phyloP scores from a whole-genome alignment of 2,329 filamentous ascomycete species.

The Botrytis elliptica region DNA sequence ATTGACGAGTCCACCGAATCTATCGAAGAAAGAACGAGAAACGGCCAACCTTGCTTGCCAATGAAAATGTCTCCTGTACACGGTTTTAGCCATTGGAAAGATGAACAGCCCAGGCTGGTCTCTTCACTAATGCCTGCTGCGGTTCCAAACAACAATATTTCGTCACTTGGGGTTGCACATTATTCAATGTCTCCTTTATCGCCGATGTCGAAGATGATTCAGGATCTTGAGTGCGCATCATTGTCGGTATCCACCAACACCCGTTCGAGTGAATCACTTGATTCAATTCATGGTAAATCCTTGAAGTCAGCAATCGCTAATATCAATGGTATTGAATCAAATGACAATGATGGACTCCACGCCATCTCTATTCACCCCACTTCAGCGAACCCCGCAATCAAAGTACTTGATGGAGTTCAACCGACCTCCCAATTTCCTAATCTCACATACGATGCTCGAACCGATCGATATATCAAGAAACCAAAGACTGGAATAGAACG shows the following conservation, averaged over 20 bases:
- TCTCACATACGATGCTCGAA: not conserved
- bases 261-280: not conserved
- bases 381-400: not conserved
- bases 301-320: not conserved
- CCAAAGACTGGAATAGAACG: not conserved
- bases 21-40: not conserved
- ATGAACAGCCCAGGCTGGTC: not conserved
- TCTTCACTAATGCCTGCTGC: not conserved
- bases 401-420: not conserved
- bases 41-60: not conserved
- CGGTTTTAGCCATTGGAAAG: not conserved
- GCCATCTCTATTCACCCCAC: not conserved
- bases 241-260: no score
- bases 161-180: not conserved
- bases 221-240: not conserved
- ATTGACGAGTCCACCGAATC: slow-evolving; percentile 1
- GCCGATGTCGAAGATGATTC: slow-evolving; percentile 6
- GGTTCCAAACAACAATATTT: not conserved
- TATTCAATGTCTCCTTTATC: not conserved
- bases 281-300: not conserved
- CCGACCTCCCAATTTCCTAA: not conserved
- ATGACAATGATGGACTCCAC: not conserved
- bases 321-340: not conserved
- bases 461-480: not conserved
- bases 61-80: not conserved